A percentile compares a stretch with the other conserved stretches of the same genome.
These are phyloP conservation scores for Dissophora ornata DNA, from an alignment of 192 early-diverging fungal genomes.

Conservation along the genomic window DNA sequence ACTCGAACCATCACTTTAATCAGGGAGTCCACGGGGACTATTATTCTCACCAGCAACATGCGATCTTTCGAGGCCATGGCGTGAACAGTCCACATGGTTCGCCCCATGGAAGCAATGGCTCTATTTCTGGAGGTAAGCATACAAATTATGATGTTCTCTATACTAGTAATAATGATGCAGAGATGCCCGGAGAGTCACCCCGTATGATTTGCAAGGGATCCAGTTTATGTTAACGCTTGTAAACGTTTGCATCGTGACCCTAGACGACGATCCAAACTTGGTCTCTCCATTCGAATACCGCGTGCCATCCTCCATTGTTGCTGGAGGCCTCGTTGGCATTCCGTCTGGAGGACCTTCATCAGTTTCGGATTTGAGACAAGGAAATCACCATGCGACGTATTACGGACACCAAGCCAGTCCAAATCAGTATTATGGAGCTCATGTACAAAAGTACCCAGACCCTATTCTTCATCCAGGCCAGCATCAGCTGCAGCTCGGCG, in stretches of 20 bases:
- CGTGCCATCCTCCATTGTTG: conserved; percentile 33
- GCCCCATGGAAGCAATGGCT: conserved; percentile 48
- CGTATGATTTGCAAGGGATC: too few relatives aligned
- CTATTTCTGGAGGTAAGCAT: conserved; percentile 46
- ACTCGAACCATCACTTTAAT: conserved; percentile 40
- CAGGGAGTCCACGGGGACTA: conserved; percentile 37
- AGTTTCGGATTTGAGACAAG: conserved; percentile 26
- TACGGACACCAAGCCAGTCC: conserved; percentile 45
- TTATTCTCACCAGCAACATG: conserved; percentile 47
- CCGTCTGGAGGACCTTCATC: conserved; percentile 28
- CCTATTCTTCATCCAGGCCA: conserved; percentile 38
- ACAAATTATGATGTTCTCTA: too few relatives aligned
- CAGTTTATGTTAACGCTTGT: too few relatives aligned
- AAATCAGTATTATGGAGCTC: conserved; percentile 34
- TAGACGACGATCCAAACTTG: conserved; percentile 48
- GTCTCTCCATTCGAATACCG: conserved; percentile 49
- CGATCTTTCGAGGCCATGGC: conserved; percentile 29
- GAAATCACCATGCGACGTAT: conserved; percentile 40
- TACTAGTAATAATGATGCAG: too few relatives aligned
- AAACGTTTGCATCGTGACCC: not conserved
- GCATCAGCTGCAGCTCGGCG: conserved; percentile 50
- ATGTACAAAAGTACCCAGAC: conserved; percentile 46
- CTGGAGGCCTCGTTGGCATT: conserved; percentile 48
- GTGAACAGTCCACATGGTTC: conserved; percentile 49
- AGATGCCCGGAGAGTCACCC: too few relatives aligned